Evolutionary conservation across 768 basidiomycete genomes (phyloP).

Genomic region (Lentinula boryana): DNA sequence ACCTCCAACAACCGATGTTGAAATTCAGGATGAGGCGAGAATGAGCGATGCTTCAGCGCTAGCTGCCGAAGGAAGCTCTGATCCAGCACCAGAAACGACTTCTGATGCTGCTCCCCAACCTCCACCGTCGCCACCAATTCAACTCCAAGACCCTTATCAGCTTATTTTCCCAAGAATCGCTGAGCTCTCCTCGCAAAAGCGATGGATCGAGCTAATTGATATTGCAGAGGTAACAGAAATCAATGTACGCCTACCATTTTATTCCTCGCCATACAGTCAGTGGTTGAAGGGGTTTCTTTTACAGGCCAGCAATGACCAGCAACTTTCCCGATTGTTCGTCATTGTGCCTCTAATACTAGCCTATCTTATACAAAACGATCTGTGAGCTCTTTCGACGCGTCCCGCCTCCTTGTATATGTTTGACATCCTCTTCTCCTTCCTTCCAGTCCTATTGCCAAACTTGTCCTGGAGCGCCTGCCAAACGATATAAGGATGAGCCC

Average conservation of each 20-base stretch:
- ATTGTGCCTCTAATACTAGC: slow-evolving; percentile 57
- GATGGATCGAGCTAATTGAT: slow-evolving; percentile 36
- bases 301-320: slow-evolving; percentile 30
- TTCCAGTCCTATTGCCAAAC: slow-evolving; percentile 51
- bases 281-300: neutral
- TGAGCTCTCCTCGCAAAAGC: slow-evolving; percentile 36
- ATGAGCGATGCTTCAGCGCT: slow-evolving; percentile 5
- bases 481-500: slow-evolving; percentile 35
- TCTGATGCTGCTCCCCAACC: slow-evolving; percentile 2
- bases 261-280: neutral
- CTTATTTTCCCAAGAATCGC: slow-evolving; percentile 37
- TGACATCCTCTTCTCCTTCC: neutral
- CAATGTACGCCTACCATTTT: slow-evolving; percentile 31
- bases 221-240: slow-evolving; percentile 49
- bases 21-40: slow-evolving; percentile 49
- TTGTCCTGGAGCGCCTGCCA: slow-evolving; percentile 52
- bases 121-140: slow-evolving; percentile 13
- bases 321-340: slow-evolving; percentile 42
- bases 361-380: slow-evolving; percentile 57
- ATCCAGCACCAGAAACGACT: neutral
- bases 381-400: slow-evolving; percentile 34
- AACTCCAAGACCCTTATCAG: slow-evolving; percentile 32
- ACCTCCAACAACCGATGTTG: slow-evolving; percentile 50
- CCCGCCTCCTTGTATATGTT: neutral
- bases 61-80: neutral